Evolutionary conservation across 371 early-diverging fungal genomes (phyloP).

Genomic region (Synchytrium microbalum): DNA sequence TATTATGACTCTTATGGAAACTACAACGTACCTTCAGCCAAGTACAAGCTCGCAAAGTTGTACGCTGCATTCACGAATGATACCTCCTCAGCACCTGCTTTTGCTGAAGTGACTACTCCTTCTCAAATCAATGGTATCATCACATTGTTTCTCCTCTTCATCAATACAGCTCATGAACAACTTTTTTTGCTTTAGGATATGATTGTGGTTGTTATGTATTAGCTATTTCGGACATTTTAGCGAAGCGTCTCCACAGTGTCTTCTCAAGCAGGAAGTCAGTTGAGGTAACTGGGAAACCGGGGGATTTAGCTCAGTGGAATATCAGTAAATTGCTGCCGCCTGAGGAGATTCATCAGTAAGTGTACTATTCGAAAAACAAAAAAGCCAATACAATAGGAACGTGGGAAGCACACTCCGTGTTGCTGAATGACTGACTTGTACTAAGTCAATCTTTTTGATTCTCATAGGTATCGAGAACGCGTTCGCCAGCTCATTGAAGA

Average conservation of each 20-base stretch:
- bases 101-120: constrained; percentile 18
- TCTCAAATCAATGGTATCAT: constrained; percentile 17
- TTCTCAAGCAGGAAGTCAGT: not conserved
- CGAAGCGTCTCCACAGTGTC: not conserved
- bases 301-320: constrained; percentile 18
- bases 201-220: constrained; percentile 28
- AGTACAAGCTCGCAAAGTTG: constrained; percentile 6
- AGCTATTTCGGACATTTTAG: constrained; percentile 18
- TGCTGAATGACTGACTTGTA: no score
- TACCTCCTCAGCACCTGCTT: constrained; percentile 4
- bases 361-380: no score
- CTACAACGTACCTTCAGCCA: constrained; percentile 12
- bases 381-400: no score
- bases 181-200: constrained; percentile 10
- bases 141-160: not conserved
- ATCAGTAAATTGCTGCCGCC: constrained; percentile 1
- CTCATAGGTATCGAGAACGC: no score
- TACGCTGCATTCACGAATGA: not conserved
- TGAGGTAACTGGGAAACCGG: constrained; percentile 14
- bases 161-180: not conserved
- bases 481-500: no score
- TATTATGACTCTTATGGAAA: constrained; percentile 16
- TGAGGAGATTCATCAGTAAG: not conserved
- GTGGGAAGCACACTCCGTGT: no score
- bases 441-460: no score